Evolutionary conservation across 1,284 basidiomycete genomes (phyloP), one percentile per base, ranked within the genome.

Genomic region (Omphalotus olearius): DNA sequence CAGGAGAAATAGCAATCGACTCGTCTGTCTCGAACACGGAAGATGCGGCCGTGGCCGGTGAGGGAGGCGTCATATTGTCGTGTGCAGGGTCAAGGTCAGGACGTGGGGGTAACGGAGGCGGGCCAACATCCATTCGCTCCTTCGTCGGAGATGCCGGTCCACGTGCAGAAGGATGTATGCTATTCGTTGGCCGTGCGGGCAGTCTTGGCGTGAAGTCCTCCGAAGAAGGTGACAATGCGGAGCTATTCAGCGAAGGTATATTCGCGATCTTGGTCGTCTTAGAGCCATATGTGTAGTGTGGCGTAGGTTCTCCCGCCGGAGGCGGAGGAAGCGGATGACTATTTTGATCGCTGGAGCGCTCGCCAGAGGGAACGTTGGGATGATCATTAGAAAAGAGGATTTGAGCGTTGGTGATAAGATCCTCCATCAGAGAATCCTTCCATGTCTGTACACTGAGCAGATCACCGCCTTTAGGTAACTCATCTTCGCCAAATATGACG

Each of bases 401-500:
- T 45, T 71, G 67, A 0, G 83, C 77, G 62, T 91, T 76, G 16
- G 73, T 78, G 60, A 97, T 93, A 33, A 97, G 70, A 61, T 93
- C 88, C 64, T 95, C 93, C 78, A 95, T 88, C 4, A 94, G 70
- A 0, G 87, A 82, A 62, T 97, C 93, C 78, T 92, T 93, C 65
- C 71, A 77, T 11, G 74, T 74, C 59, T 86, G 82, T 42, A 93
- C 78, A 49, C 73, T 85, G 18, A 93, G 69, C 14, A 93, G 72
- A 63, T 92, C 87, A 0, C 78, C 80, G 28, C 78, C 83, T 59
- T 85, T 86, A 0, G 88, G 83, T 45, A 90, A 73, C 53, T 94
- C 89, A 54, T 96, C 93, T 64, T 93, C 91, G 10, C 92, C 92
- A 61, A 96, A 94, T 42, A 96, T 80, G 10, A 93, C 90, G 10